Percentiles rank a stretch among this genome's conserved stretches.
Evolutionary conservation across 2,329 filamentous ascomycete genomes (phyloP).

Genomic region (Sarocladium kiliense): DNA sequence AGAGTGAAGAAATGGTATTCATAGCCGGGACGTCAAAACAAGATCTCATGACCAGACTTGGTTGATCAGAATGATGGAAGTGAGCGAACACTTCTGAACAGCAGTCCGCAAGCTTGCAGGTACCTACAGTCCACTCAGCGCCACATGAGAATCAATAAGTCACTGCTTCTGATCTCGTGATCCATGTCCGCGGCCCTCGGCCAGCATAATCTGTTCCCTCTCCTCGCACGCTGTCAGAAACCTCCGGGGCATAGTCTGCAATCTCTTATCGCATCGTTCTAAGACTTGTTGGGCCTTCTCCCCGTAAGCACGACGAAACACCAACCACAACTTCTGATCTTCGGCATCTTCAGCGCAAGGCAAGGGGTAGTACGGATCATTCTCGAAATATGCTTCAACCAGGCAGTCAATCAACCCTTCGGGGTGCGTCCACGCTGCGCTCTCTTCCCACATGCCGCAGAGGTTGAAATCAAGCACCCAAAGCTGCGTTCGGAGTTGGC

Average conservation of each 20-base stretch:
- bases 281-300: not conserved
- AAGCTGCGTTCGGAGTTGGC: conserved; percentile 11
- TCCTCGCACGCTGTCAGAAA: not conserved
- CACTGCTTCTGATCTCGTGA: conserved; percentile 2
- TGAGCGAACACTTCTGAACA: too few relatives aligned
- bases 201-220: conserved; percentile 2
- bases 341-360: conserved; percentile 12
- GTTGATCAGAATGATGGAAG: too few relatives aligned
- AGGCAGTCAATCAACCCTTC: conserved; percentile 14
- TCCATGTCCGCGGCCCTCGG: not conserved
- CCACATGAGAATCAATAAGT: not conserved
- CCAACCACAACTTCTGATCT: conserved; percentile 13
- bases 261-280: not conserved
- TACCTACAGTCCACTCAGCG: too few relatives aligned
- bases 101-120: too few relatives aligned
- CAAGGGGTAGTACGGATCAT: conserved; percentile 20
- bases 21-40: too few relatives aligned
- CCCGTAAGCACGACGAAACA: conserved; percentile 8
- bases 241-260: not conserved
- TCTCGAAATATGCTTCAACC: conserved; percentile 17
- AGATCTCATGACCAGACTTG: too few relatives aligned
- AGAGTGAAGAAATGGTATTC: too few relatives aligned
- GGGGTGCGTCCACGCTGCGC: conserved; percentile 10
- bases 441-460: conserved; percentile 15
- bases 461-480: conserved; percentile 26